Evolutionary conservation across 2,329 filamentous ascomycete genomes (phyloP), one percentile per base, ranked within the genome.

Genomic region (Colletotrichum liriopes): DNA sequence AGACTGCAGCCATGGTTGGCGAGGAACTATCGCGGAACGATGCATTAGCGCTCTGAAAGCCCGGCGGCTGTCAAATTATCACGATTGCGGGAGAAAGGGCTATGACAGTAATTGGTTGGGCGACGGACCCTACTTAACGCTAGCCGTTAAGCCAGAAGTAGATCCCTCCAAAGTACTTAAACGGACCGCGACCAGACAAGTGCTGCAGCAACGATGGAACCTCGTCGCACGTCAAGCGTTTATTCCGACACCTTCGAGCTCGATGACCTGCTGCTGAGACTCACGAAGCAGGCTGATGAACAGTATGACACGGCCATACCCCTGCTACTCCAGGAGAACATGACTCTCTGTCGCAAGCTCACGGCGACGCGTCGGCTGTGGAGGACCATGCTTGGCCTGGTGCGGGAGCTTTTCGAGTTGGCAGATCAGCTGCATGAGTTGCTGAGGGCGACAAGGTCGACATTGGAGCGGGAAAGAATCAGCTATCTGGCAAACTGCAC

Each of bases 401-500:
- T 35, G 41, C 18, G 16, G 2, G n/a, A 43, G 0, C 35, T 67
- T 45, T 5, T 32, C 18, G 18, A 60, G 18, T 54, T 43, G 6
- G 29, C 11, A 2, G 9, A 45, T 35, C 9, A 67, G 64, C 45
- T 67, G 12, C 4, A 49, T 4, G 9, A 35, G 45, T 37, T 60
- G 14, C 26, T 67, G 3, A 60, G 16, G 0, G 54, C 1, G n/a
- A 32, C 23, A 16, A 2, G 2, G 23, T 67, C 7, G 16, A 18
- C 0, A 16, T 12, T 60, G 23, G 18, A 67, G 37, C 11, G 54
- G 23, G 4, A 11, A 52, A 67, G 11, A 54, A 20, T 12, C 2
- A 54, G 35, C 35, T 67, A 67, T 45, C 23, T 67, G 18, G 35
- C 45, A 11, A 67, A 67, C 54, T 60, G 26, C 16, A 67, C 23